Evolutionary conservation across 2,329 filamentous ascomycete species (phyloP), one percentile per base, ranked within the genome.

Genomic region (Cercospora janseana): DNA sequence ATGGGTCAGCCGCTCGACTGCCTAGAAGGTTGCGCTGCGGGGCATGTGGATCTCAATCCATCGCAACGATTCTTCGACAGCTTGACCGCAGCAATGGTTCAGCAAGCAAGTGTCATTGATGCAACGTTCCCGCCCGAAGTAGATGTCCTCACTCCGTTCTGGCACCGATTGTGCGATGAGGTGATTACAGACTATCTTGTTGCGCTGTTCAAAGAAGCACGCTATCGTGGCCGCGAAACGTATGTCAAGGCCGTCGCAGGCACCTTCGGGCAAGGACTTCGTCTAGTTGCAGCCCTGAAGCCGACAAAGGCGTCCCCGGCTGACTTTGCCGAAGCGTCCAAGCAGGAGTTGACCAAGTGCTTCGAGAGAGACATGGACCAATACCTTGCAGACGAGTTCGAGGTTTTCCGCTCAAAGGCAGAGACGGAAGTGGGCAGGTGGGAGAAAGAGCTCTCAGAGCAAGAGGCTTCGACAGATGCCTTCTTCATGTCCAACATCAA

Each of bases 401-500:
- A 92, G 41, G 85, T 83, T 64, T 97, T 97, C 69, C 86, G 85
- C 23, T 79, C 79, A 47, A 80, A 85, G 55, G 88, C 88, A 10
- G 86, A 92, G 54, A 75, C 78, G 1, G 83, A 92, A 63, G 92
- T 98, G 4, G 79, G 75, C 5, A 79, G 82, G 10, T 98, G 93
- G 93, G 92, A 96, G 70, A 89, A 88, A 71, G 88, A 94, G 65
- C 78, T 96, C 24, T 88, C 85, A 0, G 92, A 95, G 61, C 88
- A 96, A 70, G 91, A 95, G 59, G 90, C 88, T 12, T 87, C 86
- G 2, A 85, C 88, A 0, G 93, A 98, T 70, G 93, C 88, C 0
- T 95, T 94, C 66, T 93, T 90, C 72, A 96, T 97, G 92, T 87
- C 86, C 18, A 96, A 90, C 66, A 83, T 97, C 64, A 96, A 92